Conservation (phyloP, 2,329 filamentous ascomycete genomes). For the Blastomyces percursus region DNA sequence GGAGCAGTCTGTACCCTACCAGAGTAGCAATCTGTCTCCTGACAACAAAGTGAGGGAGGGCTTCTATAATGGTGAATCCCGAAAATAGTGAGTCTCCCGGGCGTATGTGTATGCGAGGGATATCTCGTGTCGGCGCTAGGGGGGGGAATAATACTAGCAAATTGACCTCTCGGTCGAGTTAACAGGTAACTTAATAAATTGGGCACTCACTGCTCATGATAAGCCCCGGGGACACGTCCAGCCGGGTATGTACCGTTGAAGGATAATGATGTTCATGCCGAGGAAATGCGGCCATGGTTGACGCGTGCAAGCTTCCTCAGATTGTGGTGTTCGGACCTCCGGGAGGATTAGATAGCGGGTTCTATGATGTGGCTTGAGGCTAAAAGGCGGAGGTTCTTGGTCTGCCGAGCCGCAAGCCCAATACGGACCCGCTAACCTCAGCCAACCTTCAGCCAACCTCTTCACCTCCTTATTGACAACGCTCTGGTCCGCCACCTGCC, state of each 20-base stretch:
- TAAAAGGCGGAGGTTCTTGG: neutral
- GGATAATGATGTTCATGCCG: neutral
- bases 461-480: no score
- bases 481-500: neutral
- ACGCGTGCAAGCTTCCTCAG: neutral
- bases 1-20: no score
- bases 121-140: no score
- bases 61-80: no score
- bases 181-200: neutral
- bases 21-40: no score
- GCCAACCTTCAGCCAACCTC: no score
- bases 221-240: neutral
- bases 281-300: neutral
- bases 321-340: neutral
- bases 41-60: no score
- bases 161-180: neutral
- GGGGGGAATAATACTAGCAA: neutral
- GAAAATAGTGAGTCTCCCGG: no score
- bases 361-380: neutral
- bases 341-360: no score
- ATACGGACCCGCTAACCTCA: no score
- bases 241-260: no score
- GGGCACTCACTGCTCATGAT: neutral
- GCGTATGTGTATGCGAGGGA: no score
- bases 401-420: neutral